These are phyloP conservation scores for Wickerhamiella australiensis DNA, from an alignment of 805 yeast genomes.

Conservation along the genomic window DNA sequence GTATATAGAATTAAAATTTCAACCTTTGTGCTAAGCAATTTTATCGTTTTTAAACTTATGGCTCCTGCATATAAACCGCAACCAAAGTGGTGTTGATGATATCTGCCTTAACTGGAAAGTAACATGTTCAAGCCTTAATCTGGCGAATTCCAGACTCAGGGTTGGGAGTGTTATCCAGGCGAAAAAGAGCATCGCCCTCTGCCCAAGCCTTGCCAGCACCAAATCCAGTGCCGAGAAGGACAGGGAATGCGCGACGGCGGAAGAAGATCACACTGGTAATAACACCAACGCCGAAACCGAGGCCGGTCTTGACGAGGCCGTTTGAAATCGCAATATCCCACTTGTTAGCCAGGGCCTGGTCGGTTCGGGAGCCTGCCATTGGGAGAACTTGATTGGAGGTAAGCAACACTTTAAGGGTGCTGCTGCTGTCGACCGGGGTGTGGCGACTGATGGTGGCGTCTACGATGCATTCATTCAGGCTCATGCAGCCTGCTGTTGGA, in stretches of 20 bases:
- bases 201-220: constrained; percentile 97
- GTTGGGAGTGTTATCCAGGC: constrained; percentile 28
- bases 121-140: constrained; percentile 17
- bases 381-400: constrained; percentile 7
- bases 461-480: too few relatives aligned
- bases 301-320: constrained; percentile 84
- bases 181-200: constrained; percentile 95
- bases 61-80: not conserved
- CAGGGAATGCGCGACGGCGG: constrained; percentile 93
- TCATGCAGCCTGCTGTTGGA: too few relatives aligned
- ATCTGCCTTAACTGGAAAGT: not conserved
- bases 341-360: constrained; percentile 26
- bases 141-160: constrained; percentile 26
- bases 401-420: constrained; percentile 1
- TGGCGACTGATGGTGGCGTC: too few relatives aligned
- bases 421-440: too few relatives aligned
- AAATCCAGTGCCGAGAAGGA: constrained; percentile 93
- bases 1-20: not conserved
- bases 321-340: constrained; percentile 97
- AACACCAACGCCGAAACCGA: constrained; percentile 95
- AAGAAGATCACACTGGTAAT: constrained; percentile 80
- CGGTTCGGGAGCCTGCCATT: constrained; percentile 12
- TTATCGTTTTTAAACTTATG: not conserved
- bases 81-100: too few relatives aligned
- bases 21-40: not conserved